Percentiles rank a stretch among this genome's conserved stretches.
Conservation (phyloP, 2,329 filamentous ascomycete genomes). For the Nigrograna mackinnonii region DNA sequence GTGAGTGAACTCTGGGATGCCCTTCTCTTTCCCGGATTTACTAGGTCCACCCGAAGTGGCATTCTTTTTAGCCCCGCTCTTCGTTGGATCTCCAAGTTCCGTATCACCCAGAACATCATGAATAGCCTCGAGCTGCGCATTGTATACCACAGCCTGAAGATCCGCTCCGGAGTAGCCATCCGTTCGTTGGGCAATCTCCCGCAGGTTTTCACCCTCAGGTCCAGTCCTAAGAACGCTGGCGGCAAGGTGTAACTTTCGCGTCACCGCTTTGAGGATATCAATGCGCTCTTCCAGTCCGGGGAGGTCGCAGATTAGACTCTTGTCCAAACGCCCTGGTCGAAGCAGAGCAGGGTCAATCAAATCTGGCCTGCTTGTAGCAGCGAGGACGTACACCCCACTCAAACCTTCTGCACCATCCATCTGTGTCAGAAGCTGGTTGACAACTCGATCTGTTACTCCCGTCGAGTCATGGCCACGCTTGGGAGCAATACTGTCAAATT, state of each 20-base stretch:
- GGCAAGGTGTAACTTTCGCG: slow-evolving; percentile 75
- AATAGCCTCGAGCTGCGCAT: slow-evolving; percentile 95
- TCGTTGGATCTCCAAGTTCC: slow-evolving; percentile 31
- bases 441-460: slow-evolving; percentile 96
- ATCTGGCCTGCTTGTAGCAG: slow-evolving; percentile 90
- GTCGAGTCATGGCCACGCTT: slow-evolving; percentile 97
- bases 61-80: slow-evolving; percentile 34
- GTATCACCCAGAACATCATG: slow-evolving; percentile 81
- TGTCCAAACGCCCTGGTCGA: slow-evolving; percentile 89
- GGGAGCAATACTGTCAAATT: slow-evolving; percentile 96
- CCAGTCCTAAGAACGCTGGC: slow-evolving; percentile 61
- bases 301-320: slow-evolving; percentile 89
- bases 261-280: slow-evolving; percentile 87
- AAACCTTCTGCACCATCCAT: slow-evolving; percentile 98
- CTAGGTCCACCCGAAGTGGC: slow-evolving; percentile 12
- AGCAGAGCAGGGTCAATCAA: slow-evolving; percentile 93
- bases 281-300: slow-evolving; percentile 78
- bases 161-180: slow-evolving; percentile 94
- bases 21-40: slow-evolving; percentile 19
- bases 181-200: slow-evolving; percentile 77
- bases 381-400: slow-evolving; percentile 92
- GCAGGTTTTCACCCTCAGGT: slow-evolving; percentile 48
- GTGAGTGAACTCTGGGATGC: slow-evolving; percentile 54
- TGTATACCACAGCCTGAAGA: slow-evolving; percentile 91
- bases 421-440: slow-evolving; percentile 96